A percentile compares a stretch with the other conserved stretches of the same genome.
Conservation (phyloP, 306 rosid species). For the Pyrus betulifolia region DNA sequence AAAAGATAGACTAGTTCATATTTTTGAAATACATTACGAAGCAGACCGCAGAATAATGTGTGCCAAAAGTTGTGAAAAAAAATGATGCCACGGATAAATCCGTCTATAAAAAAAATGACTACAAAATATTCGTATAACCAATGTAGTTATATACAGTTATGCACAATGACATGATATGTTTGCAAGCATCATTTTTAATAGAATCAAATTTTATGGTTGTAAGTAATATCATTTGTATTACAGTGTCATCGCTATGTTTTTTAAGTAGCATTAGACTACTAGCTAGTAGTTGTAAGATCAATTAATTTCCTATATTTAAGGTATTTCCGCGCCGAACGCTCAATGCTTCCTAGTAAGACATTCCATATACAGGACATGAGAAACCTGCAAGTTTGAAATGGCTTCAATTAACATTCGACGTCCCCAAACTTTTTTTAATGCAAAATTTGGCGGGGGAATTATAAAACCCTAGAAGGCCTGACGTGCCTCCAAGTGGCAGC, state of each 20-base stretch:
- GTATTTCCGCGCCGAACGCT: not conserved
- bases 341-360: not conserved
- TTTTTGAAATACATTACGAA: too few species aligned
- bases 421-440: slow-evolving; percentile 1
- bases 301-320: not conserved
- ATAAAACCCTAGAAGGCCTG: slow-evolving; percentile 23
- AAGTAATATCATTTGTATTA: too few species aligned
- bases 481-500: slow-evolving; percentile 78
- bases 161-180: too few species aligned
- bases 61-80: too few species aligned
- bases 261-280: too few species aligned
- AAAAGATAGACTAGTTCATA: too few species aligned
- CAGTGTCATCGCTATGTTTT: not conserved
- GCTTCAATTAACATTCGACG: slow-evolving; percentile 1
- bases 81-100: too few species aligned
- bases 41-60: too few species aligned
- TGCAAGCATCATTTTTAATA: not conserved
- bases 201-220: too few species aligned
- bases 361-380: not conserved
- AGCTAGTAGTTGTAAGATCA: not conserved
- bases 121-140: not conserved
- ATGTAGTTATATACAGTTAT: not conserved
- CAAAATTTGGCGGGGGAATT: slow-evolving; percentile 16
- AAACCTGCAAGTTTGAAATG: slow-evolving; percentile 40
- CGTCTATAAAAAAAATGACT: not conserved